These are phyloP conservation scores for Solanum hybrid DNA, from an alignment of 305 asterid species.

Conservation along the genomic window DNA sequence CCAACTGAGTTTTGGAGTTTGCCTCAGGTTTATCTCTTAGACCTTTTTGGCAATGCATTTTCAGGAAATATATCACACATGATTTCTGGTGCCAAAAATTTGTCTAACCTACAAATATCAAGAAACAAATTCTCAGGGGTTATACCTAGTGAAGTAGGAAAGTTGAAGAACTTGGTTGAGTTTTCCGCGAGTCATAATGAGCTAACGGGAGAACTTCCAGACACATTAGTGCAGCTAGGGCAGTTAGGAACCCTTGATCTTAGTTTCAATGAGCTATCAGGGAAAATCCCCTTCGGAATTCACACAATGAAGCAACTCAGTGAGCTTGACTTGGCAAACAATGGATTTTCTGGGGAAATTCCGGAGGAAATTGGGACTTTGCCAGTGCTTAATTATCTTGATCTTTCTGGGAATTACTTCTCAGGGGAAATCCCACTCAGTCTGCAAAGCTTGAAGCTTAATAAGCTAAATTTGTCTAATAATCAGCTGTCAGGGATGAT, in stretches of 20 bases:
- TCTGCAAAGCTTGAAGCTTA: conserved; percentile 63
- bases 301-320: conserved; percentile 39
- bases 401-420: conserved; percentile 55
- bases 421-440: conserved; percentile 48
- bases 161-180: conserved; percentile 24
- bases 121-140: conserved; percentile 50
- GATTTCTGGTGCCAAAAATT: conserved; percentile 45
- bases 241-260: conserved; percentile 57
- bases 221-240: conserved; percentile 29
- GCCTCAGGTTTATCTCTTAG: conserved; percentile 58
- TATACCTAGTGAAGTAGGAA: conserved; percentile 60
- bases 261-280: conserved; percentile 46
- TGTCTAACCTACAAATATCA: conserved; percentile 41
- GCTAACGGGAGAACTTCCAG: conserved; percentile 55
- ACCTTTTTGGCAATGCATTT: conserved; percentile 38
- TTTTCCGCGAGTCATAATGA: conserved; percentile 38
- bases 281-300: conserved; percentile 44
- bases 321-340: conserved; percentile 57
- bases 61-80: conserved; percentile 52
- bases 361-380: conserved; percentile 58
- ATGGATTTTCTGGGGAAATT: conserved; percentile 49
- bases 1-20: conserved; percentile 66
- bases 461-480: conserved; percentile 51
- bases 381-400: conserved; percentile 65
- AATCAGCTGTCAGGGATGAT: conserved; percentile 55